A percentile compares a stretch with the other conserved stretches of the same genome.
Conservation (phyloP, 2,329 filamentous ascomycete genomes). For the Nannizziopsis barbatae region DNA sequence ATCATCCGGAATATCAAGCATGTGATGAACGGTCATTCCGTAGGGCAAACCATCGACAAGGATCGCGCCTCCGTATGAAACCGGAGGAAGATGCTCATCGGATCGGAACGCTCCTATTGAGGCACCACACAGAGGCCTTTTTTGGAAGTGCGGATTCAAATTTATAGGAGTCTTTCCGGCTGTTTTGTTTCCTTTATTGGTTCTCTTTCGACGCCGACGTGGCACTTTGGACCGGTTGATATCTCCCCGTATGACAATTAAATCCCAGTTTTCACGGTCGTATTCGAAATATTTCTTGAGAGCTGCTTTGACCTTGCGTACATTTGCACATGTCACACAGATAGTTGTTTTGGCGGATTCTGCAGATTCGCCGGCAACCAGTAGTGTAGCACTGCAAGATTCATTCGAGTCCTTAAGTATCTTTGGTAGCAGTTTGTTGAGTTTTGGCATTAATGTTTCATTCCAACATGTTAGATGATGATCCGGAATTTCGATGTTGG, state of each 20-base stretch:
- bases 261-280: conserved; percentile 45
- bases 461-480: conserved; percentile 50
- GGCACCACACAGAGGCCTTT: conserved; percentile 68
- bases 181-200: conserved; percentile 24
- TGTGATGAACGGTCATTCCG: conserved; percentile 94
- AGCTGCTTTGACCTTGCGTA: conserved; percentile 46
- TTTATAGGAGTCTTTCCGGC: conserved; percentile 23
- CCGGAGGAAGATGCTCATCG: conserved; percentile 74
- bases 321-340: conserved; percentile 51
- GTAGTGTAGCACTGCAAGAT: conserved; percentile 50
- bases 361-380: conserved; percentile 48
- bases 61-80: conserved; percentile 80
- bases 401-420: conserved; percentile 49
- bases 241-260: conserved; percentile 51
- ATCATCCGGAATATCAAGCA: conserved; percentile 59
- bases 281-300: conserved; percentile 48
- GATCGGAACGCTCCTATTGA: conserved; percentile 87
- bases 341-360: conserved; percentile 51
- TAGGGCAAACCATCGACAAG: conserved; percentile 73
- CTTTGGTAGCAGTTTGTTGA: conserved; percentile 49
- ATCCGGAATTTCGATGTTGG: conserved; percentile 44
- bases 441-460: conserved; percentile 44
- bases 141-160: conserved; percentile 64
- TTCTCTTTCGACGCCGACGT: conserved; percentile 31
- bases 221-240: conserved; percentile 45